phyloP scores from a whole-genome alignment of 75 land plant species.

The Selaginella tamariscina region DNA sequence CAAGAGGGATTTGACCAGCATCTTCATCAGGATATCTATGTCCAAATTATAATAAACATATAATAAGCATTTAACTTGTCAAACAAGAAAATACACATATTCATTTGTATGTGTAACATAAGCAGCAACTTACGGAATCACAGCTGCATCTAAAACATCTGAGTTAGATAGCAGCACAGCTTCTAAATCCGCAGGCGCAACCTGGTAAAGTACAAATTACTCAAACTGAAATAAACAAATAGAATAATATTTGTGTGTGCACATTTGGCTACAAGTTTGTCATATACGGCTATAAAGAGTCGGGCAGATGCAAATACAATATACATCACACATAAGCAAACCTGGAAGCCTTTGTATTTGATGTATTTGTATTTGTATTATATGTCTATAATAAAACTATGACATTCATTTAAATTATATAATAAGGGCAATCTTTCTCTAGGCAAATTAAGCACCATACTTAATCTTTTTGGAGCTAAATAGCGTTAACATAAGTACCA shows the following conservation, averaged over 20 bases:
- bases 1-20: conserved; percentile 44
- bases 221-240: too few species aligned
- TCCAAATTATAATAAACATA: neutral
- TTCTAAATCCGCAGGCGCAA: neutral
- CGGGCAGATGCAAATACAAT: neutral
- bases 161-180: neutral
- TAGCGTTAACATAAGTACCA: too few species aligned
- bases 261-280: neutral
- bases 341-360: conserved; percentile 88
- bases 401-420: too few species aligned
- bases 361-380: too few species aligned
- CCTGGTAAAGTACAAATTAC: too few species aligned
- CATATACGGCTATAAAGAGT: neutral
- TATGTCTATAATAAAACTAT: too few species aligned
- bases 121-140: neutral
- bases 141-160: neutral
- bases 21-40: conserved; percentile 37
- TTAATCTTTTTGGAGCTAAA: too few species aligned
- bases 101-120: neutral
- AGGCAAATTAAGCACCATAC: too few species aligned
- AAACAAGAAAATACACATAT: neutral
- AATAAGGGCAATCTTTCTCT: too few species aligned
- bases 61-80: neutral
- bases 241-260: too few species aligned
- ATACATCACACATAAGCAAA: neutral